Evolutionary conservation across 805 yeast species (phyloP), one percentile per base, ranked within the genome.

Genomic region (Starmerella gropengiesseri): DNA sequence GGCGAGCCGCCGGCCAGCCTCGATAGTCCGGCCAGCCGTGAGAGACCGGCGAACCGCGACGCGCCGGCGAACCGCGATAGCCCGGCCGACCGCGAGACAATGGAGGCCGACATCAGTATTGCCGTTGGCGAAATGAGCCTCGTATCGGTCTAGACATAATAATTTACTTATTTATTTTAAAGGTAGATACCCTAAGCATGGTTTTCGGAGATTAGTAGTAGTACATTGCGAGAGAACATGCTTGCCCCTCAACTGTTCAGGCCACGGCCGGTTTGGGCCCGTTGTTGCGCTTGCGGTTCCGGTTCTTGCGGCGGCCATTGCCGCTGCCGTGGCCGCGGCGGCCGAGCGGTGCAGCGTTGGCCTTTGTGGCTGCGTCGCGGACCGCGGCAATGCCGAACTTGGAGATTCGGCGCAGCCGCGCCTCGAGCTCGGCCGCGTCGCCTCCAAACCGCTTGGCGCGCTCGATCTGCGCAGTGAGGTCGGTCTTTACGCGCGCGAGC

Each of bases 391-490:
- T 74, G 22, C 96, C 97, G 58, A 85, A 87, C 65, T 83, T 85
- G 59, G 79, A 78, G 49, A 86, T 75, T 58, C 94, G 74, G 28
- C 68, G 69, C 53, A 85, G 65, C 47, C 74, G 78, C 48, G 73
- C 75, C 55, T 74, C 74, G 37, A 81, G 73, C 17, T 66, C 69
- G 29, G 67, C 67, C 12, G 64, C 63, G n/a, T 65, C 65, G 22
- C 44, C 48, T 17, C 89, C 91, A 54, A 86, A 87, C 60, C 83
- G 82, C 57, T 74, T 74, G 14, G 86, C 81, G 55, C 96, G 73
- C 38, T 66, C 67, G 43, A 85, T 69, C 57, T 80, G 81, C 55
- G 75, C 75, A 45, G 68, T 71, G 53, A 87, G 66, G 39, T 78
- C 71, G 18, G 75, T 82, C 42, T 83, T 63, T 0, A 87, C 87